Base-by-base conservation (phyloP, 2,329 filamentous ascomycete species). In the Fusarium coicis region DNA sequence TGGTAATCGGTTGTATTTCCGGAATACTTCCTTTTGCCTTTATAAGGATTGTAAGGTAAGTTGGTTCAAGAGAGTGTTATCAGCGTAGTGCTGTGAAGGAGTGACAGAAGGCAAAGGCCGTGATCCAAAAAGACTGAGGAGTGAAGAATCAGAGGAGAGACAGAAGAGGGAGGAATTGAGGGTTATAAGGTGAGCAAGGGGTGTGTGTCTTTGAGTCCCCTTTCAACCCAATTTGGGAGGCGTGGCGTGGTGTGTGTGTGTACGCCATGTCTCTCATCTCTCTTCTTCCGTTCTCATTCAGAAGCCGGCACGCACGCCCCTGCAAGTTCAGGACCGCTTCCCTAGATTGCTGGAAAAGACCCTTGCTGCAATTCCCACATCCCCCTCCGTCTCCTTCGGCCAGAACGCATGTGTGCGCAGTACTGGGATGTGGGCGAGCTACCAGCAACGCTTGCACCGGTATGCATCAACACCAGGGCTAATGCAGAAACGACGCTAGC, bases 131-230 rank as follows among this genome's bases (percentile, higher is more conserved):
- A 53, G 64, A 55, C 42, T 66, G 63, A 73, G 60, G 67, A 50
- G 58, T 68, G 46, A 63, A 60, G 66, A 46, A 59, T 28, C 50
- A 53, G 66, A 69, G 49, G 30, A 64, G 49, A 60, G 28, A 34
- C 36, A 37, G 40, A 66, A 68, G 62, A 64, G 73, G 76, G 75
- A 77, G 75, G 76, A 75, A 66, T 70, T 63, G 73, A 70, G 70
- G 65, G 54, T 78, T 78, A 78, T 78, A 78, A 75, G 73, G 65
- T 62, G 63, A 70, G 71, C 74, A 74, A 73, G 75, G 76, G 75
- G 68, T 68, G 76, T 76, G 73, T 77, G 74, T 64, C 53, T 56
- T 43, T 55, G 53, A 58, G 55, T 46, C 52, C 54, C 52, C 61
- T 63, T 63, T 56, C 63, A 63, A 63, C 23, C 34, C 43, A 23